Evolutionary conservation across 2,329 filamentous ascomycete species (phyloP).

Genomic region (Periconia sp.): DNA sequence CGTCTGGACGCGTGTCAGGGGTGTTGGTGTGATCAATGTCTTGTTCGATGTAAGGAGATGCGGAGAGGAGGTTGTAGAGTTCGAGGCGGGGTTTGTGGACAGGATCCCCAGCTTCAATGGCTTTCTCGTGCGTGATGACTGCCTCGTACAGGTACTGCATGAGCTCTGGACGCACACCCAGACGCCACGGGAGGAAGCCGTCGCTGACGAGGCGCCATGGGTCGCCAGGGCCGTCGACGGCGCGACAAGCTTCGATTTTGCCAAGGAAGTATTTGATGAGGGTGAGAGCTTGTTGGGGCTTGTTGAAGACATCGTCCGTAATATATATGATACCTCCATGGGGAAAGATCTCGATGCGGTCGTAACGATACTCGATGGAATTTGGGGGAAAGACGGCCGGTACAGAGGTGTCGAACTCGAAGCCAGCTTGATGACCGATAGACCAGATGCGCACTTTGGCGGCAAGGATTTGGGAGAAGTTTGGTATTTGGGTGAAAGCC

Average conservation of each 20-base stretch:
- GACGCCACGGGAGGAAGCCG: slow-evolving; percentile 31
- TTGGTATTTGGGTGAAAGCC: slow-evolving; percentile 31
- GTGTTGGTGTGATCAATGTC: slow-evolving; percentile 10
- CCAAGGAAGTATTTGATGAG: slow-evolving; percentile 41
- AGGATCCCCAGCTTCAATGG: slow-evolving; percentile 18
- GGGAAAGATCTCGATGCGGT: slow-evolving; percentile 40
- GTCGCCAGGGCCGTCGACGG: slow-evolving; percentile 13
- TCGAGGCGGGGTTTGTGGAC: slow-evolving; percentile 19
- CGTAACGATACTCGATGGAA: slow-evolving; percentile 20
- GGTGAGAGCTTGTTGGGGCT: slow-evolving; percentile 39
- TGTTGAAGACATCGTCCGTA: slow-evolving; percentile 47
- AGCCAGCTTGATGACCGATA: slow-evolving; percentile 28
- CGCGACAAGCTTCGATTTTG: slow-evolving; percentile 25
- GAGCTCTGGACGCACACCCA: slow-evolving; percentile 34
- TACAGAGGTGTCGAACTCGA: slow-evolving; percentile 12
- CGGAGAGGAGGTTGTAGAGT: slow-evolving; percentile 27
- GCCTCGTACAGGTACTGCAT: slow-evolving; percentile 25
- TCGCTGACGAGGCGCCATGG: slow-evolving; percentile 21
- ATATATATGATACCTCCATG: slow-evolving; percentile 45
- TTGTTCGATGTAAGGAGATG: slow-evolving; percentile 29
- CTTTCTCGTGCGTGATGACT: background rate
- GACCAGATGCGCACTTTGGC: slow-evolving; percentile 35
- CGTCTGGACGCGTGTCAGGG: slow-evolving; percentile 6
- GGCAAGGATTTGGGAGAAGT: slow-evolving; percentile 35
- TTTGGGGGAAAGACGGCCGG: slow-evolving; percentile 9